Percentiles rank a stretch among this genome's conserved stretches.
These are phyloP conservation scores for Paulownia fortunei DNA, from an alignment of 257 asterid species.

Conservation along the genomic window DNA sequence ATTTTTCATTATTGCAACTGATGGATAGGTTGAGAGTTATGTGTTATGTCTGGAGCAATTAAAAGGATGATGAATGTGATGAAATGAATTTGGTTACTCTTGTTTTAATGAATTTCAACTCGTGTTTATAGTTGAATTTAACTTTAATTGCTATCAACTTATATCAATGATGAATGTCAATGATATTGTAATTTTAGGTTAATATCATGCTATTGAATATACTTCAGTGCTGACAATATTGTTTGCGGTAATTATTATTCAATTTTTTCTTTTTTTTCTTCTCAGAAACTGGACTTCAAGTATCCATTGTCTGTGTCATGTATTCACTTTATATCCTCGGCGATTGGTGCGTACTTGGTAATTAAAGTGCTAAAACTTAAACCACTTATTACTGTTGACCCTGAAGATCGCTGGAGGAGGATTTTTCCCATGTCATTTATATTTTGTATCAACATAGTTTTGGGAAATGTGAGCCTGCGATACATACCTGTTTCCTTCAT, in stretches of 20 bases:
- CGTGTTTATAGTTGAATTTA: not conserved
- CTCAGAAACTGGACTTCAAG: constrained; percentile 72
- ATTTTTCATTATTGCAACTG: not conserved
- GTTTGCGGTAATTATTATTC: constrained; percentile 8
- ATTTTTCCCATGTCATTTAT: constrained; percentile 85
- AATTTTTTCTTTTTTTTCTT: constrained; percentile 7
- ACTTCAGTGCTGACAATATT: not conserved
- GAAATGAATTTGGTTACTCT: not conserved
- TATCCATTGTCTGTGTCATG: constrained; percentile 73
- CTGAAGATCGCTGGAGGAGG: constrained; percentile 80
- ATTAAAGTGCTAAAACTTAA: constrained; percentile 74
- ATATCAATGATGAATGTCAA: not conserved
- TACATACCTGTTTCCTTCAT: constrained; percentile 85
- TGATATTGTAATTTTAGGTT: not conserved
- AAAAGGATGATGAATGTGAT: not conserved
- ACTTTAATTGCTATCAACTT: not conserved
- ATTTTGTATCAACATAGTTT: constrained; percentile 78
- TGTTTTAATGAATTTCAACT: constrained; percentile 1
- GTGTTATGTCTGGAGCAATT: not conserved
- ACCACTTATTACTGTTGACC: constrained; percentile 70
- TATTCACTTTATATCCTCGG: constrained; percentile 76
- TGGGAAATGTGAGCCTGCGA: constrained; percentile 81
- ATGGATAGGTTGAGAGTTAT: not conserved
- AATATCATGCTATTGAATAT: not conserved
- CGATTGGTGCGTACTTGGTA: constrained; percentile 74